Percentiles rank a stretch among this genome's conserved stretches.
Evolutionary conservation across 2,329 filamentous ascomycete genomes (phyloP).

Genomic region (Podosphaera fusca): DNA sequence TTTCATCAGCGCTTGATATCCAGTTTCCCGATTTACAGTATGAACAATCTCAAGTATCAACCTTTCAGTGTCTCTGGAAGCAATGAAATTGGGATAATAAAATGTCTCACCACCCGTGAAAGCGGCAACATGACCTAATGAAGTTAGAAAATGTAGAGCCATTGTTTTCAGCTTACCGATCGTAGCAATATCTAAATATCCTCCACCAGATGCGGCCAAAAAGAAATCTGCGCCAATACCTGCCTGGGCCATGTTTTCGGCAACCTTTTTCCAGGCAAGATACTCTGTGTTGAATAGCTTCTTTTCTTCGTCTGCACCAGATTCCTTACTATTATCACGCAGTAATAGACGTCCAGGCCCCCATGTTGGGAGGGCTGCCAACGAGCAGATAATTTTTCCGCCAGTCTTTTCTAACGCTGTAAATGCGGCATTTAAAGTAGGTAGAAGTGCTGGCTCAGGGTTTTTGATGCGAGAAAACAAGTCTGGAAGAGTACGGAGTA

Average conservation of each 20-base stretch:
- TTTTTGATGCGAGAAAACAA: conserved; percentile 80
- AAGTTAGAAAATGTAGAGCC: conserved; percentile 4
- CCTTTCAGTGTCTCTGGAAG: conserved; percentile 64
- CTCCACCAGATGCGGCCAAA: conserved; percentile 69
- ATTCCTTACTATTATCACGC: conserved; percentile 70
- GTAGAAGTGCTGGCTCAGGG: conserved; percentile 70
- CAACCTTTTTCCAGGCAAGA: conserved; percentile 63
- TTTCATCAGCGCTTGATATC: conserved; percentile 93
- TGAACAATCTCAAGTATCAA: conserved; percentile 70
- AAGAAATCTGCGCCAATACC: conserved; percentile 90
- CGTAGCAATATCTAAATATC: conserved; percentile 81
- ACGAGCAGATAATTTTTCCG: conserved; percentile 74
- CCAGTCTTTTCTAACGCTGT: conserved; percentile 70
- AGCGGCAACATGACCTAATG: conserved; percentile 52
- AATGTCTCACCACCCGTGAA: conserved; percentile 88
- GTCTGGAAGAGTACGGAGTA: conserved; percentile 60
- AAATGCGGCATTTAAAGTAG: conserved; percentile 61
- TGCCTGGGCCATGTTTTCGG: conserved; percentile 66
- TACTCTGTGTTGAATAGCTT: conserved; percentile 83
- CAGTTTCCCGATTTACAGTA: conserved; percentile 69
- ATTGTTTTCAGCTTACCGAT: conserved; percentile 34
- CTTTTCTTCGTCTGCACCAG: conserved; percentile 72
- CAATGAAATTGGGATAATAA: conserved; percentile 91
- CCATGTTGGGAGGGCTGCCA: conserved; percentile 75
- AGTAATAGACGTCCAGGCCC: conserved; percentile 69